Conservation (phyloP, 176 grass and related monocot species). For the Saccharum officinarum region DNA sequence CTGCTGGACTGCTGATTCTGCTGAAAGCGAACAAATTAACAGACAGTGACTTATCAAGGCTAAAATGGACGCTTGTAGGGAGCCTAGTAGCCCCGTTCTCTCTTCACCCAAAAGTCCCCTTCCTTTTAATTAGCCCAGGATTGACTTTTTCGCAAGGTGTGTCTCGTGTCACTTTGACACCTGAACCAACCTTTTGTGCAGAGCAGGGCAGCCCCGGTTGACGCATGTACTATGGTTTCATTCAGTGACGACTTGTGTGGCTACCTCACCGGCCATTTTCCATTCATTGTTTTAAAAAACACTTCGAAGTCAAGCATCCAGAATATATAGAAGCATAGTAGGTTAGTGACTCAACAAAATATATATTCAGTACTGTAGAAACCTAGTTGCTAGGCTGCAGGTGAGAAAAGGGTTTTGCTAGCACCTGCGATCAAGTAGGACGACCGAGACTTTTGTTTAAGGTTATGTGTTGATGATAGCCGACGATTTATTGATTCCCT, state of each 20-base stretch:
- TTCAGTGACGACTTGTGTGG: constrained; percentile 1
- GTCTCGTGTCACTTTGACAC: constrained; percentile 24
- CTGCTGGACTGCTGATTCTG: too few relatives aligned
- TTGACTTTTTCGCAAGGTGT: background rate
- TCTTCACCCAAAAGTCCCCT: background rate
- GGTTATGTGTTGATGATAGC: too few relatives aligned
- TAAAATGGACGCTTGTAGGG: background rate
- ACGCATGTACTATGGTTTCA: background rate
- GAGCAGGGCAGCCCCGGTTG: background rate
- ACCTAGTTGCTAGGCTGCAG: background rate
- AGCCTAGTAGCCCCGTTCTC: background rate
- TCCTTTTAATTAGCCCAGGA: background rate
- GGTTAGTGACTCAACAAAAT: background rate
- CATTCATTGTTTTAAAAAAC: background rate
- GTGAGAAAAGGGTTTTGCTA: too few relatives aligned
- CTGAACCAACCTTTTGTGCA: background rate
- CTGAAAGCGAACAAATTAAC: background rate
- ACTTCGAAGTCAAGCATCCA: background rate
- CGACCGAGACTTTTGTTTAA: too few relatives aligned
- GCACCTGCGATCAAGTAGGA: too few relatives aligned
- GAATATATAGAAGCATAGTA: background rate
- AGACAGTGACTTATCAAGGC: background rate
- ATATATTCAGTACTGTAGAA: background rate
- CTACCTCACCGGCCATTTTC: constrained; percentile 1
- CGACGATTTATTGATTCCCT: too few relatives aligned